phyloP scores from a whole-genome alignment of 2,329 filamentous ascomycete species.

The Alternaria sp. region DNA sequence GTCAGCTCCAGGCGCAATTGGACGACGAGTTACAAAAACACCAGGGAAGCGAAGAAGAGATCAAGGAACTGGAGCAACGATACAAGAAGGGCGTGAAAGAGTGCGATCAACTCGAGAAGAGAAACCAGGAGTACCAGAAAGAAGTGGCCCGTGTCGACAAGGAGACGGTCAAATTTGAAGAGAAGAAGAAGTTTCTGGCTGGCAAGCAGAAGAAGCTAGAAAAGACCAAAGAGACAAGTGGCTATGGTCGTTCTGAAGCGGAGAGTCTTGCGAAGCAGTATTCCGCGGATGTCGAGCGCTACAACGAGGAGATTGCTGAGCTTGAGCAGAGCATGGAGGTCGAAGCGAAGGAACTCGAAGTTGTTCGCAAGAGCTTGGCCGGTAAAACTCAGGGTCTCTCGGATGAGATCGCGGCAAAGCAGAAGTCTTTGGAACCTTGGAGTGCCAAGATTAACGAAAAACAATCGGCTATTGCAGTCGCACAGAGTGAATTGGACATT shows the following conservation, averaged over 20 bases:
- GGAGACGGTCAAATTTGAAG: slow-evolving; percentile 95
- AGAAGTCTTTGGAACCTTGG: slow-evolving; percentile 96
- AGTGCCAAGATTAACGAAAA: slow-evolving; percentile 97
- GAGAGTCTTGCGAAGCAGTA: slow-evolving; percentile 81
- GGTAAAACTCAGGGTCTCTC: slow-evolving; percentile 96
- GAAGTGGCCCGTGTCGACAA: slow-evolving; percentile 95
- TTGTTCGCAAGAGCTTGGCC: slow-evolving; percentile 87
- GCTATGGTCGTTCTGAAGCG: slow-evolving; percentile 76
- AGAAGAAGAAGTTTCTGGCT: slow-evolving; percentile 92
- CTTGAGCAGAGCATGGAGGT: slow-evolving; percentile 78
- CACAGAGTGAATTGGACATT: slow-evolving; percentile 93
- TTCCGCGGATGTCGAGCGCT: slow-evolving; percentile 77
- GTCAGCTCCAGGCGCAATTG: slow-evolving; percentile 87
- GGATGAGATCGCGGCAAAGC: slow-evolving; percentile 88
- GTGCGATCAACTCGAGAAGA: slow-evolving; percentile 82
- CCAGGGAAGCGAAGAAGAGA: slow-evolving; percentile 85
- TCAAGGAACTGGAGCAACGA: slow-evolving; percentile 86
- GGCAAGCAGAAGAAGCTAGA: slow-evolving; percentile 95
- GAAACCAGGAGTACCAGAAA: slow-evolving; percentile 79
- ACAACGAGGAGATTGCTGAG: slow-evolving; percentile 74
- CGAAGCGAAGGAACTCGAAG: slow-evolving; percentile 82
- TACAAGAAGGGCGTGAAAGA: slow-evolving; percentile 86
- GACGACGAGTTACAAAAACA: slow-evolving; percentile 91
- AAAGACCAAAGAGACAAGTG: slow-evolving; percentile 81
- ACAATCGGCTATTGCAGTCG: slow-evolving; percentile 90